Conservation (phyloP, 148 eudicot species). For the Cornus kousa region DNA sequence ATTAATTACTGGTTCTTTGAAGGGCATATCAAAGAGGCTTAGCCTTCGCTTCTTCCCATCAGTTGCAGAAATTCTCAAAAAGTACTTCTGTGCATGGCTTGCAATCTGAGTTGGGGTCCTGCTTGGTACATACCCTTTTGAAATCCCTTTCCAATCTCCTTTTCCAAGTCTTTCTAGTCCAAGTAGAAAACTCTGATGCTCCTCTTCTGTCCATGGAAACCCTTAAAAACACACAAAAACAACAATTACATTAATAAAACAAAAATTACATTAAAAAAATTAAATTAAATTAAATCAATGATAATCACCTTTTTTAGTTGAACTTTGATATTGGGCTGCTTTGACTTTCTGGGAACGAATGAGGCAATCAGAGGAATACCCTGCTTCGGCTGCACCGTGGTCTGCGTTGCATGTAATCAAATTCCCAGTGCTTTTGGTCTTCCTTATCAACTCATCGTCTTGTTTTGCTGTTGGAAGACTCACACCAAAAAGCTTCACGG, state of each 20-base stretch:
- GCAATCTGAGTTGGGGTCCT: slow-evolving; percentile 37
- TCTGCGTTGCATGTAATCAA: not conserved
- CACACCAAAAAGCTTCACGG: slow-evolving; percentile 28
- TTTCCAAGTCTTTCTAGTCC: slow-evolving; percentile 29
- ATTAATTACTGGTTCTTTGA: slow-evolving; percentile 5
- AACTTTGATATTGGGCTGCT: not conserved
- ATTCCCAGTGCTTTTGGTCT: slow-evolving; percentile 32
- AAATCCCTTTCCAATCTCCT: slow-evolving; percentile 35
- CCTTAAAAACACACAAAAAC: slow-evolving; percentile 10
- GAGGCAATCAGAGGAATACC: slow-evolving; percentile 28
- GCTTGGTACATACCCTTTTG: slow-evolving; percentile 21
- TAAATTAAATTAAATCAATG: no score
- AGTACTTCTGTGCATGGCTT: slow-evolving; percentile 41
- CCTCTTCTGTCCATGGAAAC: slow-evolving; percentile 30
- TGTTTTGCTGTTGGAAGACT: slow-evolving; percentile 6
- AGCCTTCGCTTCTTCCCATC: slow-evolving; percentile 24
- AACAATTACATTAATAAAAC: not conserved
- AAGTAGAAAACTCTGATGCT: slow-evolving; percentile 23
- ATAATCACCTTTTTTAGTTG: slow-evolving; percentile 6
- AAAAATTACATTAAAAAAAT: no score
- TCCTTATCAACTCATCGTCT: slow-evolving; percentile 20
- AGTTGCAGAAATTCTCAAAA: slow-evolving; percentile 11
- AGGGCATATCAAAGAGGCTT: slow-evolving; percentile 33
- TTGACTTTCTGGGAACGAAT: slow-evolving; percentile 7
- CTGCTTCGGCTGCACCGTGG: slow-evolving; percentile 5